phyloP scores from a whole-genome alignment of 495 filamentous ascomycete genomes.

The Hypoxylon subgilvum region DNA sequence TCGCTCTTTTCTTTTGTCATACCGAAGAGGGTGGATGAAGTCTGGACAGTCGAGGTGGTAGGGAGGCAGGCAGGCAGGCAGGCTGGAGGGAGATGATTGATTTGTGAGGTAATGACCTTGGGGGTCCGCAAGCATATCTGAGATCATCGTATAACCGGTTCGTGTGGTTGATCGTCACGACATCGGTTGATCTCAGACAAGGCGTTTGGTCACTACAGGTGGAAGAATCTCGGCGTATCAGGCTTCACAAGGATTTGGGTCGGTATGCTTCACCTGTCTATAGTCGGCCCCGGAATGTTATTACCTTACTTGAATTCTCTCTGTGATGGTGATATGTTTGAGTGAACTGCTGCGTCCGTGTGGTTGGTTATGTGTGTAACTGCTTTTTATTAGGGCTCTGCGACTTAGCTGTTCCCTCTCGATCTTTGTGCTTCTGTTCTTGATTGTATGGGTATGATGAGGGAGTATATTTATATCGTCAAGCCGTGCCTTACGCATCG shows the following conservation, averaged over 20 bases:
- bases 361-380: neutral
- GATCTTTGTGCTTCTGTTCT: too few relatives aligned
- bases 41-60: neutral
- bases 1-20: constrained; percentile 23
- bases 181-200: neutral
- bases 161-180: too few relatives aligned
- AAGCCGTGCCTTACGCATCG: too few relatives aligned
- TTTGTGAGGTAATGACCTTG: constrained; percentile 12
- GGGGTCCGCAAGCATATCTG: constrained; percentile 3
- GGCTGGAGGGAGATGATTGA: too few relatives aligned
- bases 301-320: neutral
- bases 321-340: neutral
- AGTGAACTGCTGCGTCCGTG: neutral
- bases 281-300: constrained; percentile 7
- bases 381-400: too few relatives aligned
- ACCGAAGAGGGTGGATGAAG: constrained; percentile 1
- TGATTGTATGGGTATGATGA: too few relatives aligned
- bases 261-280: constrained; percentile 3
- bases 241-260: neutral
- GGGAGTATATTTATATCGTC: too few relatives aligned
- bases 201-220: neutral
- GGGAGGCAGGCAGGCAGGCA: too few relatives aligned
- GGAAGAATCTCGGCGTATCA: constrained; percentile 14
- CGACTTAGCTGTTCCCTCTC: too few relatives aligned
- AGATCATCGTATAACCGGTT: constrained; percentile 5